Conservation (phyloP, 2,329 filamentous ascomycete genomes). For the Pseudocercospora fuligena region DNA sequence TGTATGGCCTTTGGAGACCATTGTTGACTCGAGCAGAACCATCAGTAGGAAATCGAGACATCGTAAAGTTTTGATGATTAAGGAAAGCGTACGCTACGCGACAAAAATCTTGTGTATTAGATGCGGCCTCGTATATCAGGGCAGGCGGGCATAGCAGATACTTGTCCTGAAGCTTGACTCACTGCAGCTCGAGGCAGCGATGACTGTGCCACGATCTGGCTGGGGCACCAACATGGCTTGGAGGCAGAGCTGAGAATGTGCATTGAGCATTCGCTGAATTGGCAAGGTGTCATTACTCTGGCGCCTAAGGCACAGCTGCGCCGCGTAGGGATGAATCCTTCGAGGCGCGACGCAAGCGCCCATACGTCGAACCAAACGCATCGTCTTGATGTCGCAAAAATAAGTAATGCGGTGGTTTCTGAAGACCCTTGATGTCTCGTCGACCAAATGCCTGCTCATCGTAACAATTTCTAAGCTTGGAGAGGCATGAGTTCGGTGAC, state of each 20-base stretch:
- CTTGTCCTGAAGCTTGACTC: conserved; percentile 1
- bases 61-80: neutral
- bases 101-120: neutral
- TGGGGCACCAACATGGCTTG: neutral
- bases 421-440: neutral
- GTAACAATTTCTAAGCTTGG: no score
- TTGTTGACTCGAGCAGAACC: neutral
- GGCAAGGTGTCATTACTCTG: neutral
- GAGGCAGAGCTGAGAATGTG: neutral
- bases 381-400: neutral
- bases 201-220: neutral
- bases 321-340: neutral
- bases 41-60: neutral
- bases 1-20: conserved; percentile 7
- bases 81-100: neutral
- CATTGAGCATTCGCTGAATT: neutral
- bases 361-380: neutral
- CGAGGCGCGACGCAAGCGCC: neutral
- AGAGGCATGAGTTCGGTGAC: no score
- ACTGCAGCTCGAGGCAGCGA: neutral
- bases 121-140: neutral
- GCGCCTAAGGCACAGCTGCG: neutral
- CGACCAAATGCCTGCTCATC: no score
- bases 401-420: neutral
- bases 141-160: neutral